A percentile compares a stretch with the other conserved stretches of the same genome.
phyloP scores from a whole-genome alignment of 2,329 filamentous ascomycete species.

The Dactylellina haptotyla region DNA sequence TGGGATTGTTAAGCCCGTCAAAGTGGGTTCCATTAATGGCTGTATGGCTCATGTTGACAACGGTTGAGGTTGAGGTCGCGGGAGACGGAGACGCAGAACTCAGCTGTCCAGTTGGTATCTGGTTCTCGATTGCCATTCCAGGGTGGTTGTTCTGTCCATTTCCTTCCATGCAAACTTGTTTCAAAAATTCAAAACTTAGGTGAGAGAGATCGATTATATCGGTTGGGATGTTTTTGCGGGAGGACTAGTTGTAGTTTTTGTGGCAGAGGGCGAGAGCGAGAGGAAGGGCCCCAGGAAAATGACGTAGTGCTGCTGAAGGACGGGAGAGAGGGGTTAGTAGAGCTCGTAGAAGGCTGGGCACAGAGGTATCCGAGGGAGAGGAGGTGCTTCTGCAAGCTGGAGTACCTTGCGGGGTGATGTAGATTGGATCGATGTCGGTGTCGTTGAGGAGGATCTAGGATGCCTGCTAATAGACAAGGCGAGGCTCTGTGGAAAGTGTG shows the following conservation, averaged over 20 bases:
- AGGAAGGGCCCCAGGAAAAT: conserved; percentile 14
- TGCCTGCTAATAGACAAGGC: no score
- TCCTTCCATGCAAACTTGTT: conserved; percentile 53
- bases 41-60: conserved; percentile 48
- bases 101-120: conserved; percentile 50
- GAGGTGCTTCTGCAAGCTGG: neutral
- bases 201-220: conserved; percentile 7
- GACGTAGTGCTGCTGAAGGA: conserved; percentile 24
- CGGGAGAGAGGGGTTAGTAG: conserved; percentile 4
- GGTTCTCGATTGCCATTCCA: conserved; percentile 54
- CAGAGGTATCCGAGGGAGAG: neutral
- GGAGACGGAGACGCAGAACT: conserved; percentile 47
- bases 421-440: neutral
- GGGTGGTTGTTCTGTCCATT: conserved; percentile 51
- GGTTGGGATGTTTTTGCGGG: conserved; percentile 1
- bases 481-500: conserved; percentile 32
- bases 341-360: neutral
- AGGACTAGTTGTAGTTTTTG: neutral
- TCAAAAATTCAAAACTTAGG: neutral
- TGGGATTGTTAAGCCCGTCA: conserved; percentile 49
- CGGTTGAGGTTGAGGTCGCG: conserved; percentile 33
- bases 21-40: conserved; percentile 47
- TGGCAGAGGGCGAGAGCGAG: neutral
- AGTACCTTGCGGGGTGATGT: neutral
- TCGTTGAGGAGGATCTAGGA: conserved; percentile 25